Conservation (phyloP, 805 yeast species). For the Myxozyma neglecta region DNA sequence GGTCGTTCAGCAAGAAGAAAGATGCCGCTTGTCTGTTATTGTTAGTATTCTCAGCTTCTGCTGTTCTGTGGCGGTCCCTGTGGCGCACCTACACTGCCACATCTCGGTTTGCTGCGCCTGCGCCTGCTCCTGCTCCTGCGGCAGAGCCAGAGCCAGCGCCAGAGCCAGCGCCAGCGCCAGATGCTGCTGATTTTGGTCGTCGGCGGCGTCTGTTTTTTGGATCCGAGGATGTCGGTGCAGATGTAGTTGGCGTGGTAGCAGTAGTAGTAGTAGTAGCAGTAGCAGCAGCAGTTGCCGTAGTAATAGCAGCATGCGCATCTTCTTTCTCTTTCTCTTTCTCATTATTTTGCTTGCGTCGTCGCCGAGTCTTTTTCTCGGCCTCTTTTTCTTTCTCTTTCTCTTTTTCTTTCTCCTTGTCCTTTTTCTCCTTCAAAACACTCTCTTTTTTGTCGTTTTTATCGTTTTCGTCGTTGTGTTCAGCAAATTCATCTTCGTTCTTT, state of each 20-base stretch:
- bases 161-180: not conserved
- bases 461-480: no score
- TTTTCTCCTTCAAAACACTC: not conserved
- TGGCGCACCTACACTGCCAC: no score
- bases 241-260: not conserved
- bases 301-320: not conserved
- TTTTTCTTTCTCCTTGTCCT: not conserved
- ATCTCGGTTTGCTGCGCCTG: no score
- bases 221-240: not conserved
- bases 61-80: not conserved
- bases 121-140: no score
- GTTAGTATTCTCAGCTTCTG: no score
- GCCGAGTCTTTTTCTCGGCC: not conserved
- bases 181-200: not conserved
- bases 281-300: no score
- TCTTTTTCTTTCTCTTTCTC: not conserved
- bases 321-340: not conserved
- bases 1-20: no score
- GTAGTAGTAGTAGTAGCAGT: not conserved
- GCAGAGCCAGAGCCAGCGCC: no score
- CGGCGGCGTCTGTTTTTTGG: not conserved
- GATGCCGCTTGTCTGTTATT: no score
- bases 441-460: not conserved
- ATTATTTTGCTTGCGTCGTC: not conserved
- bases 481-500: no score